These are phyloP conservation scores for Fusarium irregulare DNA, from an alignment of 2,329 filamentous ascomycete species.

Conservation along the genomic window DNA sequence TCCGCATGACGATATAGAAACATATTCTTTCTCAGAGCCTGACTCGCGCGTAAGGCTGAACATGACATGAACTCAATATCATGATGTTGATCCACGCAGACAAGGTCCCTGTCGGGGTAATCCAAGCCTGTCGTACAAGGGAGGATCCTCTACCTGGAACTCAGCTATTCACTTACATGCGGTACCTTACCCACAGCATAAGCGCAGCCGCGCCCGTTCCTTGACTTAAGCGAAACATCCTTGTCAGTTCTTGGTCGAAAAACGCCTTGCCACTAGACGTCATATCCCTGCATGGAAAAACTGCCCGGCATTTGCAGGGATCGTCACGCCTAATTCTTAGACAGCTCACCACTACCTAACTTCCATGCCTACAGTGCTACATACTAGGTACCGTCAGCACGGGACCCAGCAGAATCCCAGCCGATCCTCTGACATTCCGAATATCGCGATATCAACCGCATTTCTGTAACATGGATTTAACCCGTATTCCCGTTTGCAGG, in stretches of 20 bases:
- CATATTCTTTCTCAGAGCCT: background rate
- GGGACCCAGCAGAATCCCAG: background rate
- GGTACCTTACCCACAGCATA: conserved; percentile 10
- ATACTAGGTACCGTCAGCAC: conserved; percentile 3
- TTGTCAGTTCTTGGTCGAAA: background rate
- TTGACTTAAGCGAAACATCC: conserved; percentile 2
- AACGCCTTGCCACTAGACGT: conserved; percentile 36
- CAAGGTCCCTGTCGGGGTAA: no score
- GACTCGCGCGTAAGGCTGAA: conserved; percentile 24
- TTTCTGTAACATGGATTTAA: background rate
- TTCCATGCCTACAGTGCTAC: background rate
- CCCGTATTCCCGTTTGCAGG: background rate
- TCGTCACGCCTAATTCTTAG: conserved; percentile 19
- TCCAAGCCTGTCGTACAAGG: background rate
- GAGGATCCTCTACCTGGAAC: background rate
- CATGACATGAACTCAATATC: background rate
- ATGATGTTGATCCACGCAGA: background rate
- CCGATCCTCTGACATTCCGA: conserved; percentile 24
- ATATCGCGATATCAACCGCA: background rate
- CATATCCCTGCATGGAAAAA: conserved; percentile 25
- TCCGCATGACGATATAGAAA: conserved; percentile 5
- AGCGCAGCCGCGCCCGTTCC: conserved; percentile 10
- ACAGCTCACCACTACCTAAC: conserved; percentile 20
- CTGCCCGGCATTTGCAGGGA: conserved; percentile 12
- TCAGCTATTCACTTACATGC: background rate